Base-by-base conservation (phyloP, 2,329 filamentous ascomycete species). In the Neonectria hederae region DNA sequence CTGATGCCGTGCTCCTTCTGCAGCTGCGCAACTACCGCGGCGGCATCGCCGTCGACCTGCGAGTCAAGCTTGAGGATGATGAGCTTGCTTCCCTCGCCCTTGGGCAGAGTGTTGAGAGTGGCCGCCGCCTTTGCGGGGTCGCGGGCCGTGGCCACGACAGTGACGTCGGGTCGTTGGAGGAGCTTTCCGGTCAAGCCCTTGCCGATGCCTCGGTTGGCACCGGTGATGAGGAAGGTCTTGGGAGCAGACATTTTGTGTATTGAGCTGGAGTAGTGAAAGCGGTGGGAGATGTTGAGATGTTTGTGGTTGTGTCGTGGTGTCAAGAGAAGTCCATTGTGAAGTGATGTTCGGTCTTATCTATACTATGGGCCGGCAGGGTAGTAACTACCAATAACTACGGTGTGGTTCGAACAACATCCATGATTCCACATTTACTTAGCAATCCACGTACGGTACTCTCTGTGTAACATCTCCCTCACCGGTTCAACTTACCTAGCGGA, bases 151-250 rank as follows among this genome's bases (percentile, higher is more conserved):
- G n/a, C 32, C 11, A 54, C 30, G 21, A 54, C 32, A 2, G 51
- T 42, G 13, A 38, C 38, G 69, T 86, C 86, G 69, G 86, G 81
- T 21, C 86, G 84, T 40, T 82, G 77, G 2, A 83, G 74, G 48
- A 83, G 76, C 0, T 68, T 58, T 38, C 70, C 72, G 35, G 80
- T 66, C 7, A 83, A 71, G 2, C 79, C 79, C 17, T 76, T 69
- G 3, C 81, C 81, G 10, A 83, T 74, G 52, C 80, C 80, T 62
- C 79, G 73, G 55, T 82, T 82, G 7, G 72, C 77, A 48, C 80
- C 79, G 0, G 80, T 82, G n/a, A 82, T 66, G 8, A 81, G 19
- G 13, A 30, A 28, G 46, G 13, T 28, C 40, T 43, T 43, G n/a
- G 40, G 40, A 1, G 40, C 40, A 43, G 40, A 43, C 40, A 43